phyloP scores from a whole-genome alignment of 768 basidiomycete genomes.

The Amanita exitialis region DNA sequence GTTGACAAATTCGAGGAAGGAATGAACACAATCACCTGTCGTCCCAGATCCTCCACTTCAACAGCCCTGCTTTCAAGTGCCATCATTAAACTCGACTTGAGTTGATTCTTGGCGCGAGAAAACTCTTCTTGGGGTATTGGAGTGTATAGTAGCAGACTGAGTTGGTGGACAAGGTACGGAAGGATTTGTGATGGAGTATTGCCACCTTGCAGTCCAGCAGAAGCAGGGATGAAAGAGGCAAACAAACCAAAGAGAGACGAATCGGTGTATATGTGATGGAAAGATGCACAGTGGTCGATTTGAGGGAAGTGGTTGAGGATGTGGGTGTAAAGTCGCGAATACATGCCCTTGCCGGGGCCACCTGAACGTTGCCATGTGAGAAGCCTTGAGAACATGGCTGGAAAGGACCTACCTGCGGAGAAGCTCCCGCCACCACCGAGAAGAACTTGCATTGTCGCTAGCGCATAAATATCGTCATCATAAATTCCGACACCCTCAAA shows the following conservation, averaged over 20 bases:
- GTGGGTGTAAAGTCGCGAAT: slow-evolving; percentile 91
- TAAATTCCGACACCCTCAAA: slow-evolving; percentile 89
- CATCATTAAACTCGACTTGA: slow-evolving; percentile 91
- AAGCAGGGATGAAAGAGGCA: slow-evolving; percentile 69
- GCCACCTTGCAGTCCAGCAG: slow-evolving; percentile 42
- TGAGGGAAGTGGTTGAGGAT: slow-evolving; percentile 92
- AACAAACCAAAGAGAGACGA: slow-evolving; percentile 89
- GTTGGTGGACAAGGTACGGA: slow-evolving; percentile 80
- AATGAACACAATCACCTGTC: slow-evolving; percentile 46
- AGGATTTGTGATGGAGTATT: slow-evolving; percentile 66
- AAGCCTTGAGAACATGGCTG: neutral
- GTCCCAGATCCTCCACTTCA: slow-evolving; percentile 83
- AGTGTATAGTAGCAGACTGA: slow-evolving; percentile 71
- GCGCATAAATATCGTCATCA: slow-evolving; percentile 85
- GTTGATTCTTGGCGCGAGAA: slow-evolving; percentile 86
- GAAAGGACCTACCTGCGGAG: slow-evolving; percentile 58
- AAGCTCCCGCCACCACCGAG: slow-evolving; percentile 95
- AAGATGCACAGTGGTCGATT: slow-evolving; percentile 91
- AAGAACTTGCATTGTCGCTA: slow-evolving; percentile 91
- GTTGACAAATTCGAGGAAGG: neutral
- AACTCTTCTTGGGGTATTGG: slow-evolving; percentile 62
- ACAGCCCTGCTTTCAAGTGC: slow-evolving; percentile 81
- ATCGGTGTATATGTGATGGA: slow-evolving; percentile 97
- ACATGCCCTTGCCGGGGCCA: slow-evolving; percentile 99
- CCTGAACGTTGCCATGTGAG: slow-evolving; percentile 29